Conservation (phyloP, 257 asterid genomes). For the Rehmannia glutinosa region DNA sequence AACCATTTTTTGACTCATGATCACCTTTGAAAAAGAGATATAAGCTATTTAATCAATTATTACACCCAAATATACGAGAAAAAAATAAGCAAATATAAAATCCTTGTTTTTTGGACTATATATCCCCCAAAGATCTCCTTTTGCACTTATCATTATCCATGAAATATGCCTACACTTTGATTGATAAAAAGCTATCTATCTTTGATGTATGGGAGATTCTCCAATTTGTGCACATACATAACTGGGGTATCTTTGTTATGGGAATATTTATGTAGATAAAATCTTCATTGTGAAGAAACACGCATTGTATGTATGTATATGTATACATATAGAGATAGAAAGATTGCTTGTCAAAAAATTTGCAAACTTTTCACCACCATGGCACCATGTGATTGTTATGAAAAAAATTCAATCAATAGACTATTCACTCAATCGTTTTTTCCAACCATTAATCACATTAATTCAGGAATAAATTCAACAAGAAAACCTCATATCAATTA, state of each 20-base stretch:
- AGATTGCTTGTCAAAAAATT: no score
- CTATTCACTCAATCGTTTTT: no score
- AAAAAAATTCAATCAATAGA: no score
- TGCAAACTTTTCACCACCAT: no score
- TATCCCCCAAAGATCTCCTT: constrained; percentile 32
- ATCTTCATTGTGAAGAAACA: constrained; percentile 34
- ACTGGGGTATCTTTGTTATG: constrained; percentile 23
- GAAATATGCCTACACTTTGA: constrained; percentile 28
- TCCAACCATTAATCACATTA: no score
- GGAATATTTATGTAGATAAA: constrained; percentile 31
- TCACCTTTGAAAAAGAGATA: constrained; percentile 44
- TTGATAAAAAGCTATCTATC: constrained; percentile 32
- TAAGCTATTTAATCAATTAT: not conserved
- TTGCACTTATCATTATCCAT: constrained; percentile 41
- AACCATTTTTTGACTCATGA: constrained; percentile 52
- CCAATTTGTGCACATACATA: constrained; percentile 26
- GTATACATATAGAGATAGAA: not conserved
- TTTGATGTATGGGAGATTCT: constrained; percentile 40
- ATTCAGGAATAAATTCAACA: no score
- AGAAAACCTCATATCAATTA: no score
- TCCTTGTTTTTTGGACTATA: no score
- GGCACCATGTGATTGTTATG: no score
- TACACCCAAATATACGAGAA: constrained; percentile 1
- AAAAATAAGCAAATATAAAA: constrained; percentile 10
- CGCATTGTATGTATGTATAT: no score